These are phyloP conservation scores for Solanum chilense DNA, from an alignment of 257 asterid genomes.

Conservation along the genomic window DNA sequence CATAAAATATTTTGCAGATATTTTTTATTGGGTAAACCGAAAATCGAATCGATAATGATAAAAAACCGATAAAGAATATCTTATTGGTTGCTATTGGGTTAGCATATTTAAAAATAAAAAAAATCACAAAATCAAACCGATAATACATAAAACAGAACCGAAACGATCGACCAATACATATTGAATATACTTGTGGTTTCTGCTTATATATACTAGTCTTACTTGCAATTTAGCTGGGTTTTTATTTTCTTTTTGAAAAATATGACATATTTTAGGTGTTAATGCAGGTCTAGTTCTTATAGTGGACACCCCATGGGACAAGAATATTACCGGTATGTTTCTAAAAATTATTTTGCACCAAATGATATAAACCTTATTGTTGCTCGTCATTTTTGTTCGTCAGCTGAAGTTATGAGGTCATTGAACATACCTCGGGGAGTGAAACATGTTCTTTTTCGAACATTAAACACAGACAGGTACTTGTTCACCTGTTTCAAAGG, in stretches of 20 bases:
- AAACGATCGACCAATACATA: background rate
- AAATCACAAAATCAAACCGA: too few species aligned
- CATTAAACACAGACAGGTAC: too few species aligned
- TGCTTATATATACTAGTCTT: background rate
- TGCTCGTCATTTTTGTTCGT: background rate
- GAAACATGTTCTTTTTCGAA: slow-evolving; percentile 5
- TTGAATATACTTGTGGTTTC: background rate
- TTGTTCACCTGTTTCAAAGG: too few species aligned
- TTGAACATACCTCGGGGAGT: slow-evolving; percentile 10
- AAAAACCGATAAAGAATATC: too few species aligned
- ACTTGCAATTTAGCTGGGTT: background rate
- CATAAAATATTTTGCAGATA: too few species aligned
- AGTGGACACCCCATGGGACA: slow-evolving; percentile 7
- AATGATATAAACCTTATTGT: background rate
- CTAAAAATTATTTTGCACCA: background rate
- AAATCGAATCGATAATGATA: too few species aligned
- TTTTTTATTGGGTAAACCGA: too few species aligned
- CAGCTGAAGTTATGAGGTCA: slow-evolving; percentile 9
- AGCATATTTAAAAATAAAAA: too few species aligned
- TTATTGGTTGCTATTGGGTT: too few species aligned
- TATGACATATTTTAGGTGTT: background rate
- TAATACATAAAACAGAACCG: too few species aligned
- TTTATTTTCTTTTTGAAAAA: too few species aligned
- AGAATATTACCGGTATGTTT: background rate
- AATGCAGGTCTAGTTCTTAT: slow-evolving; percentile 4